These are phyloP conservation scores for Podila verticillata DNA, from an alignment of 192 early-diverging fungal species.

Conservation along the genomic window DNA sequence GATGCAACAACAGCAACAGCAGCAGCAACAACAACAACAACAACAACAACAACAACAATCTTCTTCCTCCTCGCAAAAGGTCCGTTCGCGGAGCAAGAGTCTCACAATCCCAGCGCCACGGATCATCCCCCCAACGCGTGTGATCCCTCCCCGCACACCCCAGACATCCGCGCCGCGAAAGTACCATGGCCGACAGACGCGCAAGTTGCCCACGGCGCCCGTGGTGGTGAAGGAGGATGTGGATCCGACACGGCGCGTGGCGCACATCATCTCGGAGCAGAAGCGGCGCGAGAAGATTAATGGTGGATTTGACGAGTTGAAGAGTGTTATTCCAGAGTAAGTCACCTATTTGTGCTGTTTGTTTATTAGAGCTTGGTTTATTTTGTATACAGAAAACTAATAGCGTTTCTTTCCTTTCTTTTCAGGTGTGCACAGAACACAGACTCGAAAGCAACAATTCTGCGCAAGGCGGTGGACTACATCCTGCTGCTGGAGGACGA, in stretches of 20 bases:
- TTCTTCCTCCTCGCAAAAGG: background rate
- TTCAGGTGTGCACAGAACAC: constrained; percentile 42
- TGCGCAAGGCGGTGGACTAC: constrained; percentile 44
- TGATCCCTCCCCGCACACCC: constrained; percentile 28
- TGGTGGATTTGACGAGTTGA: constrained; percentile 55
- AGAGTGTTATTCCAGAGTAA: constrained; percentile 54
- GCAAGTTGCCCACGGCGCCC: constrained; percentile 17
- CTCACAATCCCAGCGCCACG: constrained; percentile 41
- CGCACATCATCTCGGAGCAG: constrained; percentile 56
- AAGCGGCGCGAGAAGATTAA: constrained; percentile 59
- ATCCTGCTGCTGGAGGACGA: constrained; percentile 38
- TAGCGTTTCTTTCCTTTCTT: background rate
- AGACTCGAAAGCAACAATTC: constrained; percentile 40
- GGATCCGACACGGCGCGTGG: constrained; percentile 50
- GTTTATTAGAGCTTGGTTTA: constrained; percentile 3
- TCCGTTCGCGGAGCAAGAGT: constrained; percentile 39
- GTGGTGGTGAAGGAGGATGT: constrained; percentile 16
- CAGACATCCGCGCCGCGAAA: constrained; percentile 44
- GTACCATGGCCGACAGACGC: constrained; percentile 48
- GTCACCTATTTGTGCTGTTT: background rate
- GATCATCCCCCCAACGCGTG: constrained; percentile 38
- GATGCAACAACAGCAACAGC: constrained; percentile 7
- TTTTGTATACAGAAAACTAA: background rate
- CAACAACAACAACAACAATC: constrained; percentile 6
- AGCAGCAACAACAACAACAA: background rate